phyloP scores from a whole-genome alignment of 179 eudicot genomes.

The Gypsophila paniculata region DNA sequence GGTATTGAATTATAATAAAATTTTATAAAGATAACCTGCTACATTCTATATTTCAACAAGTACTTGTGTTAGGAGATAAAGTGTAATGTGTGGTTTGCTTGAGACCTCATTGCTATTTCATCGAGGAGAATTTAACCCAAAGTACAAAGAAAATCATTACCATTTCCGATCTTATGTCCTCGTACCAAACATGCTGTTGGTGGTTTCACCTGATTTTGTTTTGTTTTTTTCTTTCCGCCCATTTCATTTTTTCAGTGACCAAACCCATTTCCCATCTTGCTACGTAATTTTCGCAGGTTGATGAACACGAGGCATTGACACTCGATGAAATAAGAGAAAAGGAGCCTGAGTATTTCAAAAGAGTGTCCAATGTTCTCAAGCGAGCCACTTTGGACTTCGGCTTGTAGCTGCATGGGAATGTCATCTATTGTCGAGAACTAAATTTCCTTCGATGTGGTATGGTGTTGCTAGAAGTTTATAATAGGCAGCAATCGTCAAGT shows the following conservation, averaged over 20 bases:
- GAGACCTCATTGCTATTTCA: no score
- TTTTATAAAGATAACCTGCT: no score
- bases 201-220: not conserved
- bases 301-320: constrained; percentile 62
- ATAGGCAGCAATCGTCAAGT: not conserved
- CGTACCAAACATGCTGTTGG: no score
- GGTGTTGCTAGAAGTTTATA: not conserved
- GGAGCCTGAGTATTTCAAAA: constrained; percentile 65
- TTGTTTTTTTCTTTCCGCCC: not conserved
- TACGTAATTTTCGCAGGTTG: constrained; percentile 46
- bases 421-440: not conserved
- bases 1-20: no score
- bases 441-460: not conserved
- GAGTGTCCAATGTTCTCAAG: constrained; percentile 61
- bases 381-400: constrained; percentile 63
- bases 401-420: constrained; percentile 25
- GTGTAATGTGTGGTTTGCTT: no score
- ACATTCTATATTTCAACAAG: no score
- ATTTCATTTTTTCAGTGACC: not conserved
- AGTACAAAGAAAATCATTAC: no score
- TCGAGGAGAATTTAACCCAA: no score
- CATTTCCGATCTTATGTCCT: no score
- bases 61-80: no score
- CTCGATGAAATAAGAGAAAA: constrained; percentile 58
- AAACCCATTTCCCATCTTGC: not conserved